phyloP scores from a whole-genome alignment of 2,329 filamentous ascomycete genomes.

The Remersonia thermophila region DNA sequence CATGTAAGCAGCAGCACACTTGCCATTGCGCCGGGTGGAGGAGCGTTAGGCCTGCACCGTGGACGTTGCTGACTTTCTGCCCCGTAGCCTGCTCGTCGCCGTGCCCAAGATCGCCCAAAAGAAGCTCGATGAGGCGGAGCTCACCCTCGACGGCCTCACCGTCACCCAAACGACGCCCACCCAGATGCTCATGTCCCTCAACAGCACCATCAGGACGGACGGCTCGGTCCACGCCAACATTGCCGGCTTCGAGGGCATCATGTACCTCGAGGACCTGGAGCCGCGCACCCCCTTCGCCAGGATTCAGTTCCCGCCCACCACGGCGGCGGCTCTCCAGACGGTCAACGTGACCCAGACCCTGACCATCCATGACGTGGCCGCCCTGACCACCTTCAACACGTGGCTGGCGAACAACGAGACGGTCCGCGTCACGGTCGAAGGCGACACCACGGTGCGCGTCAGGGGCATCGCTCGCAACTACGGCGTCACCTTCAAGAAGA shows the following conservation, averaged over 20 bases:
- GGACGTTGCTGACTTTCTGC: too few relatives aligned
- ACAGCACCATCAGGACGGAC: slow-evolving; percentile 42
- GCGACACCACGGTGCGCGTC: slow-evolving; percentile 40
- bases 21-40: too few relatives aligned
- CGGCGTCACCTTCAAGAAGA: slow-evolving; percentile 44
- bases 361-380: slow-evolving; percentile 32
- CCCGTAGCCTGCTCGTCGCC: slow-evolving; percentile 39
- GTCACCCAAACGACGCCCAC: slow-evolving; percentile 34
- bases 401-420: slow-evolving; percentile 39
- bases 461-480: slow-evolving; percentile 36
- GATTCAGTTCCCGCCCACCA: slow-evolving; percentile 40
- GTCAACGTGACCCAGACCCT: slow-evolving; percentile 41
- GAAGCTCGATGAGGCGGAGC: slow-evolving; percentile 40
- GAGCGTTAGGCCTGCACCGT: not conserved
- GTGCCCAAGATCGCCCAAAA: slow-evolving; percentile 45
- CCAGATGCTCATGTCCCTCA: slow-evolving; percentile 39
- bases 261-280: slow-evolving; percentile 41
- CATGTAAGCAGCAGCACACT: slow-evolving; percentile 41
- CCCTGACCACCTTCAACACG: slow-evolving; percentile 43
- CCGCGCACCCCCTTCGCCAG: slow-evolving; percentile 36
- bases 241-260: slow-evolving; percentile 36
- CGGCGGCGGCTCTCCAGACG: slow-evolving; percentile 32
- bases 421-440: slow-evolving; percentile 38
- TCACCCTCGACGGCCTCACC: slow-evolving; percentile 39
- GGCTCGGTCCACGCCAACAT: slow-evolving; percentile 40